Evolutionary conservation across 352 stramenopile species (phyloP), one percentile per base, ranked within the genome.

Genomic region (Albugo laibachii): DNA sequence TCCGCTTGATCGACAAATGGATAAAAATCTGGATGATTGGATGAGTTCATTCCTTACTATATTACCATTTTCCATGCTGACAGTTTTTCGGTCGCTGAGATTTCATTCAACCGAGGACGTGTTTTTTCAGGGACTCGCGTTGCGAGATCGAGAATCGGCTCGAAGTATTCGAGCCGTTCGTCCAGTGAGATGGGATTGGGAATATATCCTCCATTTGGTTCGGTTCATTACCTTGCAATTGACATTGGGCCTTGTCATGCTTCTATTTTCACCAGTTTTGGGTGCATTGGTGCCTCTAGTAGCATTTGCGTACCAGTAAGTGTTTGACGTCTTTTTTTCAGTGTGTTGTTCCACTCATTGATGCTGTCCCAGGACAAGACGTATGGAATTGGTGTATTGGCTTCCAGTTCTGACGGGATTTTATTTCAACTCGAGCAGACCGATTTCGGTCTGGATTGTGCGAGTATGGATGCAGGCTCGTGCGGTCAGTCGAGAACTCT

Each of bases 401-500:
- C 53, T 77, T 36, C 72, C 72, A 2, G 54, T 84, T 20, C 62
- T 80, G 19, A 15, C 75, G 12, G 69, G 60, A 5, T 84, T 80
- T 37, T 63, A 67, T 37, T 48, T 79, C 5, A 59, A 65, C 0
- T 36, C 45, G 24, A 70, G 66, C 1, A 66, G 69, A 34, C 49
- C 53, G n/a, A 15, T 56, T 5, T 63, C 72, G 11, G 52, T 75
- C 5, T 56, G 69, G 40, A 41, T 73, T 20, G 65, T 84, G 1
- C 65, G 72, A 41, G 51, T 80, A 24, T 84, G 72, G 72, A 58
- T 80, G 27, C 71, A 80, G 43, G 65, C 69, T 13, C 65, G 69
- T 12, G 61, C 66, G 6, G 70, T 84, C 53, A 66, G 71, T 16
- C 72, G 72, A 14, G 72, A 84, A 47, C 60, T 84, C 20, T 82